A percentile compares a stretch with the other conserved stretches of the same genome.
Conservation (phyloP, 2,329 filamentous ascomycete genomes). For the Fusarium annulatum region DNA sequence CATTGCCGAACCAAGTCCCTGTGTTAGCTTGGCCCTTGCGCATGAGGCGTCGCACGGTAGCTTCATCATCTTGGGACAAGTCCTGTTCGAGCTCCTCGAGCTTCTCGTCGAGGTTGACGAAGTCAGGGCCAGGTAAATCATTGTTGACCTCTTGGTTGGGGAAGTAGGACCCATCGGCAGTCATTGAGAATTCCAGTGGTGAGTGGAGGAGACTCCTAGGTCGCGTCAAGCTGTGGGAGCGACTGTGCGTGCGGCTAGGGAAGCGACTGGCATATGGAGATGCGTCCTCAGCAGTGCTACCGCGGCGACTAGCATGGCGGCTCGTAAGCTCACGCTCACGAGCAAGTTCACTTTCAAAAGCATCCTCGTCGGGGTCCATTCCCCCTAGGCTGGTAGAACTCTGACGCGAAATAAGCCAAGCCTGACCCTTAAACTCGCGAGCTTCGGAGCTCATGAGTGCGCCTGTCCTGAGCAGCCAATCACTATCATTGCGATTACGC, state of each 20-base stretch:
- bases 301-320: slow-evolving; percentile 60
- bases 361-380: slow-evolving; percentile 64
- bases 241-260: slow-evolving; percentile 57
- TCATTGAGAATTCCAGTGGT: slow-evolving; percentile 54
- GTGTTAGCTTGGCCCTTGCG: slow-evolving; percentile 62
- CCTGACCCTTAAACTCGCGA: slow-evolving; percentile 74
- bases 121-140: slow-evolving; percentile 66
- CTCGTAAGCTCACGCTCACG: slow-evolving; percentile 62
- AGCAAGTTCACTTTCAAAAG: slow-evolving; percentile 62
- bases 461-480: slow-evolving; percentile 74
- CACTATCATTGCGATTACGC: slow-evolving; percentile 62
- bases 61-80: slow-evolving; percentile 66
- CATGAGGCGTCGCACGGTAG: slow-evolving; percentile 66
- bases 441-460: slow-evolving; percentile 71
- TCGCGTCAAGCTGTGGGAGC: slow-evolving; percentile 51
- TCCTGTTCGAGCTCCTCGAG: slow-evolving; percentile 66
- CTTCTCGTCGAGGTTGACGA: slow-evolving; percentile 70
- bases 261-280: slow-evolving; percentile 56
- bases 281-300: slow-evolving; percentile 55
- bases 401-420: slow-evolving; percentile 73
- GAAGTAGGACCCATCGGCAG: slow-evolving; percentile 40
- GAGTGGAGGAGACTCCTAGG: slow-evolving; percentile 56
- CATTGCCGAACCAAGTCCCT: slow-evolving; percentile 68
- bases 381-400: slow-evolving; percentile 72
- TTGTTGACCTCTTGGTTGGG: slow-evolving; percentile 45